phyloP scores from a whole-genome alignment of 495 filamentous ascomycete genomes.

The Astrothelium macrocarpum region DNA sequence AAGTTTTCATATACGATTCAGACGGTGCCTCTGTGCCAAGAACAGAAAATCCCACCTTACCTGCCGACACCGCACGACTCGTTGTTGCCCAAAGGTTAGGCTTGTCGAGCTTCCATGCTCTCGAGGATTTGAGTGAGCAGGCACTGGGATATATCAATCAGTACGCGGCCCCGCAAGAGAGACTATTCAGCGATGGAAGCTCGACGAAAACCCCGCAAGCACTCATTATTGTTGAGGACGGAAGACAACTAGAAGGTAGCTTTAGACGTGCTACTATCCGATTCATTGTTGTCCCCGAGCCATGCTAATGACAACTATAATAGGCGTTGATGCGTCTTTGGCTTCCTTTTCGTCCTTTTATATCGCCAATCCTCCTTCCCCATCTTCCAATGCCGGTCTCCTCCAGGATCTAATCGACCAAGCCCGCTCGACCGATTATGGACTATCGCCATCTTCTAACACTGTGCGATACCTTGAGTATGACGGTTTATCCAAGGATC shows the following conservation, averaged over 20 bases:
- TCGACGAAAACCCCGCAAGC: constrained; percentile 21
- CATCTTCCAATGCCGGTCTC: neutral
- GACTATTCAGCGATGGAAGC: constrained; percentile 33
- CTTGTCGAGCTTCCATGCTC: constrained; percentile 41
- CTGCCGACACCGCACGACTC: constrained; percentile 41
- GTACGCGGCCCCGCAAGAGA: constrained; percentile 34
- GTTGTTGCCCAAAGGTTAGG: constrained; percentile 47
- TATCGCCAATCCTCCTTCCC: neutral
- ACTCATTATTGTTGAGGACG: constrained; percentile 39
- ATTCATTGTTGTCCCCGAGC: neutral
- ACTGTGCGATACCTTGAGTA: neutral
- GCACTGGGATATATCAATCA: constrained; percentile 40
- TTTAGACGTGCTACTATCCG: neutral
- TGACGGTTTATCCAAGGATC: neutral
- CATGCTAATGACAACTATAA: neutral
- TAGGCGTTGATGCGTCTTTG: neutral
- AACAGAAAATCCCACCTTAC: constrained; percentile 17
- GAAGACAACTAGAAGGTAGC: neutral
- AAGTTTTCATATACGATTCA: constrained; percentile 28
- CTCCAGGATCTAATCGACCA: neutral
- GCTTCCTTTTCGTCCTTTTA: neutral
- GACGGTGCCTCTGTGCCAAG: neutral
- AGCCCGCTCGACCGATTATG: neutral
- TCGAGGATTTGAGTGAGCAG: constrained; percentile 37
- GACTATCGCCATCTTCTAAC: neutral